Base-by-base conservation (phyloP, 768 basidiomycete species). In the Tremella mesenterica region DNA sequence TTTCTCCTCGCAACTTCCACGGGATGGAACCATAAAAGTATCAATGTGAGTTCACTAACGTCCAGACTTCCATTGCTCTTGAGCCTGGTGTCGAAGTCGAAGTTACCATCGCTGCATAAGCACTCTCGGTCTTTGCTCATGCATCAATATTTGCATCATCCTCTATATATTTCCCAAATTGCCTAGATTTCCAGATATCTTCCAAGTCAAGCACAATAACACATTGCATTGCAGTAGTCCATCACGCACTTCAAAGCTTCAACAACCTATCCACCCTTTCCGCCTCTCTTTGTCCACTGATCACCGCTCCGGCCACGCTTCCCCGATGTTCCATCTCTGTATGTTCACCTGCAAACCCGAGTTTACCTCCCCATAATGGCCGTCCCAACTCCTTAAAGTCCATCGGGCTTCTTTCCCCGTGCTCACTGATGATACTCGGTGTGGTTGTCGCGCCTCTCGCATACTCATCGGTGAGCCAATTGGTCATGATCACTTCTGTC, bases 11-110 rank as follows among this genome's bases (percentile, higher is more conserved):
- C n/a, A n/a, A n/a, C n/a, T n/a, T n/a, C n/a, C n/a, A n/a, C n/a
- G n/a, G n/a, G n/a, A n/a, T n/a, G n/a, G n/a, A n/a, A n/a, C n/a
- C n/a, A n/a, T n/a, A n/a, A n/a, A 13, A 2, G 10, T 20, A 44
- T 36, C 29, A 36, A 6, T 38, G 34, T 27, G 45, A n/a, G n/a
- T n/a, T n/a, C n/a, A n/a, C 47, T 54, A 47, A 55, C 33, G 3
- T 51, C 21, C 71, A 97, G 92, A 97, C 93, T 57, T 88, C 86
- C 76, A 96, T 97, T 79, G 89, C 86, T 78, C 81, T 99, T 79
- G 95, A 97, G 79, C 88, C 93, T 61, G 93, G 93, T 77, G 93
- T 97, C 59, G 95, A 99, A 77, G 93, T 97, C 72, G 91, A 95
- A 76, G 92, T 95, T 63, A 95, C 91, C 70, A 93, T 95, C 76